phyloP scores from a whole-genome alignment of 164 flowering plant species.

The Protea cynaroides region DNA sequence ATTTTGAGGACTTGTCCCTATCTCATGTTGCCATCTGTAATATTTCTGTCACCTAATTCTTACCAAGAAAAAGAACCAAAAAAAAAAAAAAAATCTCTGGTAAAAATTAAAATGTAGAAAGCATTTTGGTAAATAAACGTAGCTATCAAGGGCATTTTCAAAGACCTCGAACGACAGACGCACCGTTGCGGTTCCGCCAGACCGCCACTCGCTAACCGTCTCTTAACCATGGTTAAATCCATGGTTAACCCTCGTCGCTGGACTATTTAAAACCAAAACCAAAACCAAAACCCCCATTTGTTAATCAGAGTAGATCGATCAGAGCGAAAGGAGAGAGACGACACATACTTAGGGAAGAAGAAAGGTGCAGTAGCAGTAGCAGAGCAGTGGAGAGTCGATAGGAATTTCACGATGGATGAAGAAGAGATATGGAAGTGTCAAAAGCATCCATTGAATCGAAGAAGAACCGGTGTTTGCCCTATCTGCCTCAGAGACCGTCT shows the following conservation, averaged over 20 bases:
- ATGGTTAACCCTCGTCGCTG: too few species aligned
- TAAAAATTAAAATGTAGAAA: too few species aligned
- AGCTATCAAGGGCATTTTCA: background rate
- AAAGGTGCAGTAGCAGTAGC: background rate
- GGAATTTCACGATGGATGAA: constrained; percentile 24
- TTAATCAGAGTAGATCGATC: background rate
- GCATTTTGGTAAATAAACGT: background rate
- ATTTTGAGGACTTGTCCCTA: too few species aligned
- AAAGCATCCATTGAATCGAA: constrained; percentile 51
- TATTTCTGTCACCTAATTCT: too few species aligned
- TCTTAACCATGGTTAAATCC: background rate
- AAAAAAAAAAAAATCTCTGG: too few species aligned
- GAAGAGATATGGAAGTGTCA: constrained; percentile 57
- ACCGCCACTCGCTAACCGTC: background rate
- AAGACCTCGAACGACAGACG: background rate
- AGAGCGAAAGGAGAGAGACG: background rate
- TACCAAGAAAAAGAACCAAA: too few species aligned
- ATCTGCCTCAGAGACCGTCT: constrained; percentile 59
- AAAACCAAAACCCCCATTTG: background rate
- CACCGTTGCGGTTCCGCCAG: background rate
- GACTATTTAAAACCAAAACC: background rate
- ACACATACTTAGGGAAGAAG: background rate
- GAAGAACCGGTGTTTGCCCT: constrained; percentile 53
- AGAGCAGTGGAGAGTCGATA: constrained; percentile 23
- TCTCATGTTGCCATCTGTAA: too few species aligned